Evolutionary conservation across 768 basidiomycete species (phyloP).

Genomic region (Termitomyces sp.): DNA sequence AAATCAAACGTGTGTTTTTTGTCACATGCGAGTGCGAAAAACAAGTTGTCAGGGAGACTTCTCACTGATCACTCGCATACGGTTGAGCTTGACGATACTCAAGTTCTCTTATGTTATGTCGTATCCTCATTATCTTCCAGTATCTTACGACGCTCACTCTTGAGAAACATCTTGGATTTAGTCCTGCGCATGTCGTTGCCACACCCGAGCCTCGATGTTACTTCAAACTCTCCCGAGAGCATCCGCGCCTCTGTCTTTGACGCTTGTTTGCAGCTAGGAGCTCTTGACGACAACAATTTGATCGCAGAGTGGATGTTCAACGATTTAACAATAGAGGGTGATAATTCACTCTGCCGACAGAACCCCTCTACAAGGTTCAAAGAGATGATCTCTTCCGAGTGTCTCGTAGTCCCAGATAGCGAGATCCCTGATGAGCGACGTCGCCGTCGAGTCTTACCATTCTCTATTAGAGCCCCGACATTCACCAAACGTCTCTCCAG

Average conservation of each 20-base stretch:
- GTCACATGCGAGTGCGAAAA: background rate
- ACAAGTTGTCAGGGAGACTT: background rate
- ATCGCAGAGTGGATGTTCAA: conserved; percentile 28
- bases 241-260: conserved; percentile 26
- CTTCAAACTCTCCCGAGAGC: background rate
- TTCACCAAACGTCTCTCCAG: conserved; percentile 1
- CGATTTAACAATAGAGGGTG: conserved; percentile 12
- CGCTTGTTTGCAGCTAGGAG: conserved; percentile 26
- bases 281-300: conserved; percentile 24
- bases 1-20: background rate
- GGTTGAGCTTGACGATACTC: background rate
- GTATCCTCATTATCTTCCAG: background rate
- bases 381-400: conserved; percentile 11
- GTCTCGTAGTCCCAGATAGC: background rate
- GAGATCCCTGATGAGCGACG: background rate
- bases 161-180: background rate
- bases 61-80: background rate
- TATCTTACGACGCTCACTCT: background rate
- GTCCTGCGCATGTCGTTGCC: background rate
- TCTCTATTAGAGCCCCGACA: conserved; percentile 4
- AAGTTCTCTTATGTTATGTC: background rate
- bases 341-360: background rate
- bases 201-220: background rate
- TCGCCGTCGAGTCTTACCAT: conserved; percentile 1
- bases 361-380: conserved; percentile 11